phyloP scores from a whole-genome alignment of 179 eudicot species.

The Drosera spatulata region DNA sequence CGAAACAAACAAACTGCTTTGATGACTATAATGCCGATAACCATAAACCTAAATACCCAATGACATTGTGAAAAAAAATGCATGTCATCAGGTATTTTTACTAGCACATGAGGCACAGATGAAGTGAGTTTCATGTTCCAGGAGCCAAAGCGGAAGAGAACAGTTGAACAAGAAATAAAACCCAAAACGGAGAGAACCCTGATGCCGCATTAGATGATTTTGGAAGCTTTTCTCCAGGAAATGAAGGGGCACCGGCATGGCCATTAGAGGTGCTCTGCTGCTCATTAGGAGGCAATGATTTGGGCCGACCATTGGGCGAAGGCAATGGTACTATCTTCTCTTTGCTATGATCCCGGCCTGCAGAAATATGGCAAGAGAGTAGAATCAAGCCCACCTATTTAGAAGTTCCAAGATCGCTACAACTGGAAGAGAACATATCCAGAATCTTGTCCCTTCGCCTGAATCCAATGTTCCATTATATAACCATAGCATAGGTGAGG shows the following conservation, averaged over 20 bases:
- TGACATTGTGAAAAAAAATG: no score
- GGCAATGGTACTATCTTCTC: conserved; percentile 23
- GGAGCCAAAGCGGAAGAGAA: neutral
- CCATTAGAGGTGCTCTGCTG: conserved; percentile 45
- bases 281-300: conserved; percentile 56
- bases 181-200: neutral
- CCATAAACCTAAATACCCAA: no score
- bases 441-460: no score
- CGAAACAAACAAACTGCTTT: no score
- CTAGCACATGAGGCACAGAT: neutral
- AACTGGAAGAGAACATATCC: no score
- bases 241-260: conserved; percentile 62
- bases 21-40: no score
- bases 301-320: conserved; percentile 26
- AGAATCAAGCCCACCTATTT: no score
- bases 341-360: conserved; percentile 52
- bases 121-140: neutral
- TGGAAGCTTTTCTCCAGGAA: conserved; percentile 69
- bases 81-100: no score
- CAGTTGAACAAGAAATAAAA: neutral
- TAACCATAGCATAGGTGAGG: no score
- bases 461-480: no score
- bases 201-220: conserved; percentile 31
- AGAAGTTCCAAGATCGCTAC: no score
- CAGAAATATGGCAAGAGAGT: neutral